Evolutionary conservation across 768 basidiomycete species (phyloP).

Genomic region (Termitomyces sp.): DNA sequence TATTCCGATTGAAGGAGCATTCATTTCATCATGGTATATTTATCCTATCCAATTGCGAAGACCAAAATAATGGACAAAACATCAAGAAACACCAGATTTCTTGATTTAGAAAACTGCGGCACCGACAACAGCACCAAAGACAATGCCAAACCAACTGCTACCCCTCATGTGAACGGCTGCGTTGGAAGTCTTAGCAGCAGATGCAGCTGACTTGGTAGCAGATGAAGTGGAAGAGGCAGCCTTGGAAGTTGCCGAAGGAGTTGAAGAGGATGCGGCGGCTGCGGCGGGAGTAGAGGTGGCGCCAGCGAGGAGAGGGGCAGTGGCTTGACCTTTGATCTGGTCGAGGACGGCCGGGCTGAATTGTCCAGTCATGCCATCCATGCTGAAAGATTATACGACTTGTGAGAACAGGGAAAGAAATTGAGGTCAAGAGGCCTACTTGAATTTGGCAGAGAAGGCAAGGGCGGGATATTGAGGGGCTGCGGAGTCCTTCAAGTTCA

Average conservation of each 20-base stretch:
- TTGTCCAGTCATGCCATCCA: constrained; percentile 66
- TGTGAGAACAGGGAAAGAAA: neutral
- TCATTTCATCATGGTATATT: no score
- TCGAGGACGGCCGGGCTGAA: constrained; percentile 56
- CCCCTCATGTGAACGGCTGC: constrained; percentile 24
- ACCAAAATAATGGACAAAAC: neutral
- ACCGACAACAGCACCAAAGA: constrained; percentile 32
- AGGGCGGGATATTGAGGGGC: constrained; percentile 54
- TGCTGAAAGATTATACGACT: constrained; percentile 29
- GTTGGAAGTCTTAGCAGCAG: constrained; percentile 13
- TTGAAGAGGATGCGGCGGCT: constrained; percentile 18
- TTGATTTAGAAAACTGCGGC: constrained; percentile 32
- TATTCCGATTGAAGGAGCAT: no score
- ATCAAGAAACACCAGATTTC: neutral
- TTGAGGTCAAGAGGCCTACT: constrained; percentile 39
- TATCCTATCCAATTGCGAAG: no score
- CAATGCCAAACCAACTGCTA: constrained; percentile 30
- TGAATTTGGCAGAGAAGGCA: constrained; percentile 79
- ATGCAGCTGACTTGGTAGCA: constrained; percentile 12
- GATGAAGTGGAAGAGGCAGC: constrained; percentile 16
- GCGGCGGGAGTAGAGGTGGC: constrained; percentile 25
- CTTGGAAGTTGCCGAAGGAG: constrained; percentile 16
- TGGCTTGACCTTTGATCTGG: constrained; percentile 59
- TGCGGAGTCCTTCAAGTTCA: constrained; percentile 44
- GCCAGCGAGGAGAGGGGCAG: constrained; percentile 52